These are phyloP conservation scores for Lactuca saligna DNA, from an alignment of 129 eudicot genomes.

Conservation along the genomic window DNA sequence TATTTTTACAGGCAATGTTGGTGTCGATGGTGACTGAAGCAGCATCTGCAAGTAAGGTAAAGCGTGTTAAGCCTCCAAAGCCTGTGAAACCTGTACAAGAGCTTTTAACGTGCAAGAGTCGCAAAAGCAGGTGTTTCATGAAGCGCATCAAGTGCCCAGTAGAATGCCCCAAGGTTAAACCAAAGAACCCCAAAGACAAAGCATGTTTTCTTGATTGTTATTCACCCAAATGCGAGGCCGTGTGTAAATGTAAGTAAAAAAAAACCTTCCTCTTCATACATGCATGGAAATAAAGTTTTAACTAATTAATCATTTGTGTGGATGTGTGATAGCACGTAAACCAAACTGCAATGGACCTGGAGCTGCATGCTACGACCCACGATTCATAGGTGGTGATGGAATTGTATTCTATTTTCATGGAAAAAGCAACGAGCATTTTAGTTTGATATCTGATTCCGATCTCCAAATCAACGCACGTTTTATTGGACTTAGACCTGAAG, in stretches of 20 bases:
- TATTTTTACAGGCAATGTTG: constrained; percentile 22
- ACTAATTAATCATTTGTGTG: neutral
- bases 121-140: constrained; percentile 45
- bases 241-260: constrained; percentile 48
- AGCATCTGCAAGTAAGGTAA: constrained; percentile 29
- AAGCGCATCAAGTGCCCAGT: constrained; percentile 42
- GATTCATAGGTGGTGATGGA: constrained; percentile 65
- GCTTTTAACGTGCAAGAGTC: constrained; percentile 37
- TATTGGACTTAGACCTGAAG: constrained; percentile 53
- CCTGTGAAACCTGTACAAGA: constrained; percentile 27
- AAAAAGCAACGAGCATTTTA: constrained; percentile 47
- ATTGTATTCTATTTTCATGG: constrained; percentile 62
- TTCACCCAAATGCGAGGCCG: constrained; percentile 53
- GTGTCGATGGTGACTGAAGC: constrained; percentile 34
- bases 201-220: constrained; percentile 51
- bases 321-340: constrained; percentile 37
- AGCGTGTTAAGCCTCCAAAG: constrained; percentile 35
- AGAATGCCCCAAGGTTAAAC: constrained; percentile 45
- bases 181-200: constrained; percentile 45
- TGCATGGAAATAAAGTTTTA: no score
- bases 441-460: constrained; percentile 43
- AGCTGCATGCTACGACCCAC: constrained; percentile 61
- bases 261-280: neutral
- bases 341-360: constrained; percentile 63
- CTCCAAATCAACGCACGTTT: constrained; percentile 60